A percentile compares a stretch with the other conserved stretches of the same genome.
These are phyloP conservation scores for Fallopia convolvulus DNA, from an alignment of 148 eudicot species.

Conservation along the genomic window DNA sequence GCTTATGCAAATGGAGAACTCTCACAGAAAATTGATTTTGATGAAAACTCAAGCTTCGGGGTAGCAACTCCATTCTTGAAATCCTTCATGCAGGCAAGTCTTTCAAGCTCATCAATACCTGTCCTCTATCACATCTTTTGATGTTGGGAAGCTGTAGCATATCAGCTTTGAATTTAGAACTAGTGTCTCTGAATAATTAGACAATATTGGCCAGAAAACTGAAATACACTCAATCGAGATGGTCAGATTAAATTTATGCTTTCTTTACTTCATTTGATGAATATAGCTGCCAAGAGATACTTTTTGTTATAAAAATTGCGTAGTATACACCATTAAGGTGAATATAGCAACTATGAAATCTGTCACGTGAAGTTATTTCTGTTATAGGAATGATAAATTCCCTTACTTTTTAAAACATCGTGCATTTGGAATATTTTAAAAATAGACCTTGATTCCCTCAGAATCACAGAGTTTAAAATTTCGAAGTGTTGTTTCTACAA, in stretches of 20 bases:
- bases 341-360: not conserved
- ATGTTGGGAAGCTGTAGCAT: not conserved
- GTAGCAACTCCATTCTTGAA: constrained; percentile 84
- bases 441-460: not conserved
- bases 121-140: not conserved
- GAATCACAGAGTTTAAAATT: not conserved
- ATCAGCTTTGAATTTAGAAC: not conserved
- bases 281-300: not conserved
- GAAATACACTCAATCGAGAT: not conserved
- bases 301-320: not conserved
- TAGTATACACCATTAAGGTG: not conserved
- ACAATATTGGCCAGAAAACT: not conserved
- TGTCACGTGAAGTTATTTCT: not conserved
- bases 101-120: not conserved
- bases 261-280: not conserved
- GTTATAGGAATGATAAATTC: not conserved
- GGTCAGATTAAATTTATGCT: not conserved
- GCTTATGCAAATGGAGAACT: constrained; percentile 58
- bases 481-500: not conserved
- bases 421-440: not conserved
- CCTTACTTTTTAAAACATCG: not conserved
- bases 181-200: not conserved
- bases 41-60: constrained; percentile 70
- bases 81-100: constrained; percentile 87
- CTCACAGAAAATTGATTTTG: constrained; percentile 54